Base-by-base conservation (phyloP, 306 rosid species). In the Canavalia ensiformis region DNA sequence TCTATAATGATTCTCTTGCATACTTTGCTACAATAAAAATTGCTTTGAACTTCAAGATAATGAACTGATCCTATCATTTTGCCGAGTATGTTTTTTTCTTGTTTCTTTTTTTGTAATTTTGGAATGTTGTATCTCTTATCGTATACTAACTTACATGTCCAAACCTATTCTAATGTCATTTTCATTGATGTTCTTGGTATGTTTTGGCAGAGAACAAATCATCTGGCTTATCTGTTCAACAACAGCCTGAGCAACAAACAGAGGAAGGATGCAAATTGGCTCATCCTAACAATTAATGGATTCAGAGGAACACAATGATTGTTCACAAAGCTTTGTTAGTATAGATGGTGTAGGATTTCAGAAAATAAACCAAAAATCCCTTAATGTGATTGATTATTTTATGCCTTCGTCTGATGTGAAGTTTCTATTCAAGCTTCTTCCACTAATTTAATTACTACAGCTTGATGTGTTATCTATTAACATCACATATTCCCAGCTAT, bases 321-420 rank as follows among this genome's bases (percentile, higher is more conserved):
- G 37, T 62, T 94, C 97, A 79, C 78, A 84, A 52, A 89, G 94
- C 84, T 83, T 86, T 60, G 91, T 82, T 84, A 95, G 97, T 88
- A 74, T 89, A 45, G 88, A 90, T 31, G 89, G 88, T 57, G 87
- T 89, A 80, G 88, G 89, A 69, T 58, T 92, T 6, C 89, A 84
- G 83, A 95, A 86, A 80, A 18, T 18, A 66, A 57, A 57, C 18
- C 34, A 11, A 57, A 33, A 10, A 74, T 57, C 7, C 78, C 8
- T 37, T 25, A 13, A 31, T 31, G 49, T 45, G 9, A 69, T 42
- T 76, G 47, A 34, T 39, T 82, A 47, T 49, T 52, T 51, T 59
- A 25, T 28, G n/a, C 62, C 59, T 51, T 47, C 49, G 60, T 50
- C 52, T 34, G 57, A 59, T 75, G 34, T 39, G 44, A 57, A 52